Evolutionary conservation across 2,329 filamentous ascomycete species (phyloP).

Genomic region (Teratosphaeria pseudoeucalypti): DNA sequence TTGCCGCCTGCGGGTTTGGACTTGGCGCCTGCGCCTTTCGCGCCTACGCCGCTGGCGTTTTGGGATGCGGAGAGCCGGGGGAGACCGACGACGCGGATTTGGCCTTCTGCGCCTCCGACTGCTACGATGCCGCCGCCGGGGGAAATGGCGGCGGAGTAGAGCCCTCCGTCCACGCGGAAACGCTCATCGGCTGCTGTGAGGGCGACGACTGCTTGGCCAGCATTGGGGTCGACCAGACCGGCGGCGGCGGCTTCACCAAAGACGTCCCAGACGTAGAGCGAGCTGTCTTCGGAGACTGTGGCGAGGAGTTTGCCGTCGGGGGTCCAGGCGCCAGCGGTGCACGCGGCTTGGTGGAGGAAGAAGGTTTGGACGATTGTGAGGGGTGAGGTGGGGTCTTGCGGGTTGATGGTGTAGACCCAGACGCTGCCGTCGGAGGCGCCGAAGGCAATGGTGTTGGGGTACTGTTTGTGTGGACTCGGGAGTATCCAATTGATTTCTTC

Average conservation of each 20-base stretch:
- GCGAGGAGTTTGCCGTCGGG: slow-evolving; percentile 76
- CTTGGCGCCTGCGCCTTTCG: slow-evolving; percentile 37
- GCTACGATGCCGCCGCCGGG: slow-evolving; percentile 71
- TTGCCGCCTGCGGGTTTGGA: slow-evolving; percentile 39
- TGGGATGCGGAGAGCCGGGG: slow-evolving; percentile 46
- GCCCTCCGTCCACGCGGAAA: slow-evolving; percentile 81
- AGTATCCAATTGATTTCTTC: slow-evolving; percentile 89
- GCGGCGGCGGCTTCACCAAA: slow-evolving; percentile 66
- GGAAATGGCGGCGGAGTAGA: slow-evolving; percentile 79
- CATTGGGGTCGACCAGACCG: slow-evolving; percentile 43
- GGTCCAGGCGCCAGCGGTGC: slow-evolving; percentile 86
- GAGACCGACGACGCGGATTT: slow-evolving; percentile 74
- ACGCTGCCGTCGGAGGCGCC: slow-evolving; percentile 86
- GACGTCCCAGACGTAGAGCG: slow-evolving; percentile 85
- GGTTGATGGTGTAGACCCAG: slow-evolving; percentile 87
- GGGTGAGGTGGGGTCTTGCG: slow-evolving; percentile 47
- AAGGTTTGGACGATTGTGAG: slow-evolving; percentile 82
- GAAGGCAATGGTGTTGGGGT: slow-evolving; percentile 74
- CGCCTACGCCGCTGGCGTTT: slow-evolving; percentile 26
- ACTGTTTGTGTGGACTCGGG: slow-evolving; percentile 58
- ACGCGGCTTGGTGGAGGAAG: slow-evolving; percentile 77
- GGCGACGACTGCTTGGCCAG: slow-evolving; percentile 56
- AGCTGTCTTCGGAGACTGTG: slow-evolving; percentile 80
- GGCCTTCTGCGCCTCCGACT: slow-evolving; percentile 77
- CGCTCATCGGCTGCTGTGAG: slow-evolving; percentile 75